Base-by-base conservation (phyloP, 2,329 filamentous ascomycete species). In the Verticillium nubilum region DNA sequence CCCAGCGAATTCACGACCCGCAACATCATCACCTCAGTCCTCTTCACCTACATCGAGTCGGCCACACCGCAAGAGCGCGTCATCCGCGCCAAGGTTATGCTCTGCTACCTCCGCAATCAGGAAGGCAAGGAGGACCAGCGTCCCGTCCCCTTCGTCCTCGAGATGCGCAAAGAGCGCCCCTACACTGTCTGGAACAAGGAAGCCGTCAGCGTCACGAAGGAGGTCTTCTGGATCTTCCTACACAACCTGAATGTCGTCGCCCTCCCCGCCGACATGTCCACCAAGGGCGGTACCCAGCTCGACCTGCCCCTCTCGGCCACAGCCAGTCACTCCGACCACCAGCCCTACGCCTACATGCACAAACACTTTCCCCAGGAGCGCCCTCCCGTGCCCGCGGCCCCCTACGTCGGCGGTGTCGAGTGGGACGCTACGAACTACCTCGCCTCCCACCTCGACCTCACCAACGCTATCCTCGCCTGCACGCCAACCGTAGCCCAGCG, bases 351-450 rank as follows among this genome's bases (percentile, higher is more conserved):
- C 54, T 90, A 85, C 78, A 90, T 87, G 80, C 70, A 80, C 55
- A 81, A 83, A 19, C 85, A 93, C 74, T 98, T 97, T 71, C 94
- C 95, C 0, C 85, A 87, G 54, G 90, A 93, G 66, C 87, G 92
- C 0, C 90, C 93, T 3, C 95, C 95, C 0, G 92, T 98, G 1
- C 92, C 94, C 27, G 94, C 95, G 17, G 94, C 94, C 5, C 94
- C 94, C 1, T 98, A 98, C 70, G 93, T 98, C 50, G 95, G 95
- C 55, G 94, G 95, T 58, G 95, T 98, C 10, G 95, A 99, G 74
- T 98, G 95, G 95, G 95, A 98, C 71, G 95, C 95, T 2, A 98
- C 95, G 10, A 97, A 97, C 74, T 98, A 98, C 72, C 81, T 98
- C 12, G 92, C 94, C 19, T 91, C 90, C 0, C 94, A 99, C 69